phyloP scores from a whole-genome alignment of 768 basidiomycete species.

The Boletus barrowsii region DNA sequence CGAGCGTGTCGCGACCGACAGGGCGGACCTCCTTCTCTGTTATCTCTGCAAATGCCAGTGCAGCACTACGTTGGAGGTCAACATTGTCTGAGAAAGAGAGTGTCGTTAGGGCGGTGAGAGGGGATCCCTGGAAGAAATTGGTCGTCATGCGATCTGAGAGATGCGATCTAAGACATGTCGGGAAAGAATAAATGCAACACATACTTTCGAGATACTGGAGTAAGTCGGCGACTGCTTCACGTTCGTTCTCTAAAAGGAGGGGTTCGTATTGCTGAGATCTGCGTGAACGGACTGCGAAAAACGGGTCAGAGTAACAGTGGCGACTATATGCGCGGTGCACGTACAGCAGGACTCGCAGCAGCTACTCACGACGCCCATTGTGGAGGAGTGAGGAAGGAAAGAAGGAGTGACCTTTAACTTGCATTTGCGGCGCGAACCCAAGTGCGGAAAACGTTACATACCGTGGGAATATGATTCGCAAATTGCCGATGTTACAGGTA shows the following conservation, averaged over 20 bases:
- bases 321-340: constrained; percentile 28
- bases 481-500: constrained; percentile 11
- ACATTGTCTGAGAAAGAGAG: constrained; percentile 99
- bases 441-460: constrained; percentile 16
- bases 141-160: constrained; percentile 83
- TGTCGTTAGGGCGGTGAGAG: constrained; percentile 90
- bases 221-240: constrained; percentile 96
- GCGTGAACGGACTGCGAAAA: constrained; percentile 65
- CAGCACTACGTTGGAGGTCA: constrained; percentile 95
- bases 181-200: constrained; percentile 25
- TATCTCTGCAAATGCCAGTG: constrained; percentile 97
- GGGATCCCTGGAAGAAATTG: constrained; percentile 95
- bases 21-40: constrained; percentile 99
- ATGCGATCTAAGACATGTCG: background rate
- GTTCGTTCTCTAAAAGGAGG: constrained; percentile 84
- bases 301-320: constrained; percentile 12
- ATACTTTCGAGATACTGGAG: constrained; percentile 96
- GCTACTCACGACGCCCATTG: constrained; percentile 74
- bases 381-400: background rate
- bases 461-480: constrained; percentile 26
- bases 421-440: constrained; percentile 8
- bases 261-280: constrained; percentile 87
- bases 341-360: constrained; percentile 84
- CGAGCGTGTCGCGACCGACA: constrained; percentile 94
- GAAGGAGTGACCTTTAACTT: constrained; percentile 2